Evolutionary conservation across 441 rosid genomes (phyloP), one percentile per base, ranked within the genome.

Genomic region (Viola pubescens): DNA sequence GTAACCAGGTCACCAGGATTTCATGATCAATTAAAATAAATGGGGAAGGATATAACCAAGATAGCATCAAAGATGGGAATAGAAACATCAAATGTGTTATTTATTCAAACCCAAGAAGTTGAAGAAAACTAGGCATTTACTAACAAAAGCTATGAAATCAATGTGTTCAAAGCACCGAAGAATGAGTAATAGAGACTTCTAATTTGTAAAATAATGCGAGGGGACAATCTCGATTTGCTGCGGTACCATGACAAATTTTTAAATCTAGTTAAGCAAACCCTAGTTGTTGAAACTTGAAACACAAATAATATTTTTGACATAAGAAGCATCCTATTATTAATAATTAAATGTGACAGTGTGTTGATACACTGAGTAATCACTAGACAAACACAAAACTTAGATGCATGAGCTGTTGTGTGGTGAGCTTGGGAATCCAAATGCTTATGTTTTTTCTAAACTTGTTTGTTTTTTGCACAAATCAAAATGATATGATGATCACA

Each of bases 271-370:
- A 62, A 66, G 70, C 73, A 76, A 26, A 69, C 74, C 82, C 82
- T 76, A 81, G 77, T 67, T 67, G 78, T 81, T 73, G 80, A 82
- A 86, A 84, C 83, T 79, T 78, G 81, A 65, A 75, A 76, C 53
- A 48, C 54, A 57, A 70, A 64, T 60, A 65, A 68, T 59, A 50
- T 16, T 37, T 34, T 37, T 52, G 44, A 39, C 61, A 48, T 4
- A 52, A 47, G 70, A 58, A 58, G 63, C 69, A 65, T 79, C 86
- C 72, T 57, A 65, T 61, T 62, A 44, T 68, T 7, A 46, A 1
- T 8, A 9, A 43, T 9, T 6, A 43, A 9, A 43, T 6, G 46
- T 72, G 85, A 78, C 88, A 84, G 65, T 74, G 74, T 69, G 71
- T 73, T 74, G 62, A 68, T 69, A 66, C 74, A 75, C 74, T 56